Evolutionary conservation across 164 flowering plant genomes (phyloP).

Genomic region (Liriodendron chinense): DNA sequence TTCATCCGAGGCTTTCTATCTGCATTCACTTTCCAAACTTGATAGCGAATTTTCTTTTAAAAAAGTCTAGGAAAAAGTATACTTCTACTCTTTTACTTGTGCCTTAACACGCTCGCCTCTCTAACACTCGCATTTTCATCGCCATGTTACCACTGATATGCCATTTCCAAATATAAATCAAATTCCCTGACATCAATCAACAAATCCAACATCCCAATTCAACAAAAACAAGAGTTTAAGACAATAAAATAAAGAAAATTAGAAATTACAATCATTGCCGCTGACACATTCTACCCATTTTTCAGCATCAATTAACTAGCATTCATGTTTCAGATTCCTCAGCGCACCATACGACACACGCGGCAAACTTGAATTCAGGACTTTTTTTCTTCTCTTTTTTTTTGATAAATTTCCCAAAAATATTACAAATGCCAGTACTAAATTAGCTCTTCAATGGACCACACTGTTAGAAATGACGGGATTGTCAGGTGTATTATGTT

Average conservation of each 20-base stretch:
- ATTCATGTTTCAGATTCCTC: no score
- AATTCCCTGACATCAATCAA: conserved; percentile 21
- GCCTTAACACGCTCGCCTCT: conserved; percentile 85
- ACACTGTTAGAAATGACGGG: no score
- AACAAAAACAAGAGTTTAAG: background rate
- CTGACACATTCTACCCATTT: background rate
- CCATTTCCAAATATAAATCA: conserved; percentile 56
- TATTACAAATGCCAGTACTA: no score
- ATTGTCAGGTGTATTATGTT: no score
- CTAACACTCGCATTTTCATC: conserved; percentile 54
- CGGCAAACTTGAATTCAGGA: no score
- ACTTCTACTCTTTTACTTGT: conserved; percentile 77
- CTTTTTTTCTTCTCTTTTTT: no score
- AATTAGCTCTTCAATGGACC: no score
- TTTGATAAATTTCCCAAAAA: no score
- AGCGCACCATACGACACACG: no score
- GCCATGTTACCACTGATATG: background rate
- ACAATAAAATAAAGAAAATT: no score
- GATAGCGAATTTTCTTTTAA: conserved; percentile 89
- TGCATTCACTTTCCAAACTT: conserved; percentile 89
- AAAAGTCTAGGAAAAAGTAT: no score
- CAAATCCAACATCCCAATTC: background rate
- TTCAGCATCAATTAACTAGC: background rate
- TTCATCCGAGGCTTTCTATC: conserved; percentile 95
- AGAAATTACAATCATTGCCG: background rate